A percentile compares a stretch with the other conserved stretches of the same genome.
phyloP scores from a whole-genome alignment of 2,329 filamentous ascomycete species.

The Phialocephala subalpina region DNA sequence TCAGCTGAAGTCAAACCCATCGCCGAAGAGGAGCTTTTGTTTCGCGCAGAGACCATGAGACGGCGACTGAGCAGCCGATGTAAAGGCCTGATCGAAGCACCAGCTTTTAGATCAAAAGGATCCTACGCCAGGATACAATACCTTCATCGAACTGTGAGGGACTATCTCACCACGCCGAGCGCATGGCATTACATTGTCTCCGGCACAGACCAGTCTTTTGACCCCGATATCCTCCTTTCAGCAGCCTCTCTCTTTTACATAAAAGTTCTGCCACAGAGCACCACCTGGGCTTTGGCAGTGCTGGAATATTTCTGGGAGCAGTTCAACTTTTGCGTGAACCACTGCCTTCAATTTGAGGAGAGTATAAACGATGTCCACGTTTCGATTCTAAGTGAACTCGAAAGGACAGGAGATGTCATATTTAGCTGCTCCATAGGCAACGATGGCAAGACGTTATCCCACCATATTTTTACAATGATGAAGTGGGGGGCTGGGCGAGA shows the following conservation, averaged over 20 bases:
- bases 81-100: slow-evolving; percentile 32
- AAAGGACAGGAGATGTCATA: not conserved
- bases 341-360: not conserved
- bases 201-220: not conserved
- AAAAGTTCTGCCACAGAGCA: not conserved
- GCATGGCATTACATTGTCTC: slow-evolving; percentile 9
- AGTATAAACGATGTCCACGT: not conserved
- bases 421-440: not conserved
- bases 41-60: slow-evolving; percentile 25
- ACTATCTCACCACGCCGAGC: slow-evolving; percentile 12
- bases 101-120: not conserved
- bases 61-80: slow-evolving; percentile 32
- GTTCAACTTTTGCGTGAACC: not conserved
- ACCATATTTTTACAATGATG: not conserved
- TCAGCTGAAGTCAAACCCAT: slow-evolving; percentile 10
- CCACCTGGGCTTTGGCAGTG: too few relatives aligned
- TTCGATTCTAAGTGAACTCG: not conserved
- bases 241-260: not conserved
- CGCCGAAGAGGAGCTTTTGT: slow-evolving; percentile 11
- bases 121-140: slow-evolving; percentile 20
- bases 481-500: too few relatives aligned
- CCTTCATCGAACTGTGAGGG: slow-evolving; percentile 28
- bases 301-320: not conserved
- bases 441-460: not conserved
- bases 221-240: slow-evolving; percentile 6